Evolutionary conservation across 2,329 filamentous ascomycete species (phyloP), one percentile per base, ranked within the genome.

Genomic region (Ophiocordyceps robertsii): DNA sequence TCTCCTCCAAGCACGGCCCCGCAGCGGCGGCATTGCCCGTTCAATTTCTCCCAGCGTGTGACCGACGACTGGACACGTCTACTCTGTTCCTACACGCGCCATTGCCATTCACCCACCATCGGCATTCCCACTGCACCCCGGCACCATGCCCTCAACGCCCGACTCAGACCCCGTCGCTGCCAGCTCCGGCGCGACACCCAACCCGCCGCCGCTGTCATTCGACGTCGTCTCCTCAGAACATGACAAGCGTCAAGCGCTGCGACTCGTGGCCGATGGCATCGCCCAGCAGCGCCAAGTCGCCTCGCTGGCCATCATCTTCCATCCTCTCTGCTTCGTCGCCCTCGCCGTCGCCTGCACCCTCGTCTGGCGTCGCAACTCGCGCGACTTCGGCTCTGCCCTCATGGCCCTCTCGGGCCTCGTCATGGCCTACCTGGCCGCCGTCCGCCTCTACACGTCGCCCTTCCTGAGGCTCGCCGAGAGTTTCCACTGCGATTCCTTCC

Each of bases 271-370:
- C 42, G 85, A 92, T 63, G 85, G 80, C 49, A 77, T 93, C 43
- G 84, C 85, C 24, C 83, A 94, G 57, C 86, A 92, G 63, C 80
- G 84, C 42, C 80, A 87, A 58, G 61, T 72, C 5, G 78, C 84
- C 8, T 75, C 78, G 13, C 65, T 67, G 40, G 65, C 74, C 46
- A 64, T 92, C 46, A 69, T 86, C 48, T 75, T 73, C 54, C 75
- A 86, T 60, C 76, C 75, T 0, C 55, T 71, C 19, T 64, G 67
- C 38, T 51, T 79, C 2, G 60, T 68, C 6, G 56, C 65, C 12
- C 64, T 77, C 16, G 49, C 61, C 35, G 56, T 59, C 3, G 51
- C 71, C 9, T 48, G 57, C 11, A 65, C 60, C 1, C 43, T 63
- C 24, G 55, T 64, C n/a, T 68, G 69, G 53, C 63, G 65, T 44